Evolutionary conservation across 2,329 filamentous ascomycete species (phyloP).

Genomic region (Xylariomycetidae sp.): DNA sequence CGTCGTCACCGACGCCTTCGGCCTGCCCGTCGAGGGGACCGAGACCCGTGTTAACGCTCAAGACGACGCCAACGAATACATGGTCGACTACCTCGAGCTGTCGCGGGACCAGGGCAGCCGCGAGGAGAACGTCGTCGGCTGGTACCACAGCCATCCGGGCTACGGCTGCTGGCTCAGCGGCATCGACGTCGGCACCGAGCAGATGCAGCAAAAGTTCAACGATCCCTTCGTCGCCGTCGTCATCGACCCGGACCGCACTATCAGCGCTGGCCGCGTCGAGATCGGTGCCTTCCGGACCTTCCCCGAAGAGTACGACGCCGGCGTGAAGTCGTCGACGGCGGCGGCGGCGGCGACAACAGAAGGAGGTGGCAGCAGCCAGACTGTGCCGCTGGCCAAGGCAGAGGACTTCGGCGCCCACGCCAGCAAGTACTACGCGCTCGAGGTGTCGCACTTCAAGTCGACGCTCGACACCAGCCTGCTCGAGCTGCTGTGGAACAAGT

Average conservation of each 20-base stretch:
- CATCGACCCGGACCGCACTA: constrained; percentile 92
- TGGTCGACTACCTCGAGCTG: constrained; percentile 76
- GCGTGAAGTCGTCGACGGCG: background rate
- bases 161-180: constrained; percentile 98
- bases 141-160: constrained; percentile 97
- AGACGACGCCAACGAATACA: constrained; percentile 94
- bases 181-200: constrained; percentile 89
- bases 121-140: constrained; percentile 89
- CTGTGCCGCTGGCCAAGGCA: constrained; percentile 87
- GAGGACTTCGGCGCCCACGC: constrained; percentile 94
- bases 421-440: constrained; percentile 83
- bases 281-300: constrained; percentile 96
- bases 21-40: constrained; percentile 94
- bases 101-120: constrained; percentile 68
- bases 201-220: constrained; percentile 75
- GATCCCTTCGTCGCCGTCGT: constrained; percentile 96
- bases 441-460: constrained; percentile 92
- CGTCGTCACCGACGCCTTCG: constrained; percentile 90
- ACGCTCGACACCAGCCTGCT: constrained; percentile 82
- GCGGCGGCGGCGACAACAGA: too few species aligned
- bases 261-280: constrained; percentile 91
- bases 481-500: constrained; percentile 95
- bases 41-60: constrained; percentile 97
- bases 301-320: constrained; percentile 63
- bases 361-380: constrained; percentile 58